phyloP scores from a whole-genome alignment of 202 grass and related monocot species.

The Brachypodium distachyon region DNA sequence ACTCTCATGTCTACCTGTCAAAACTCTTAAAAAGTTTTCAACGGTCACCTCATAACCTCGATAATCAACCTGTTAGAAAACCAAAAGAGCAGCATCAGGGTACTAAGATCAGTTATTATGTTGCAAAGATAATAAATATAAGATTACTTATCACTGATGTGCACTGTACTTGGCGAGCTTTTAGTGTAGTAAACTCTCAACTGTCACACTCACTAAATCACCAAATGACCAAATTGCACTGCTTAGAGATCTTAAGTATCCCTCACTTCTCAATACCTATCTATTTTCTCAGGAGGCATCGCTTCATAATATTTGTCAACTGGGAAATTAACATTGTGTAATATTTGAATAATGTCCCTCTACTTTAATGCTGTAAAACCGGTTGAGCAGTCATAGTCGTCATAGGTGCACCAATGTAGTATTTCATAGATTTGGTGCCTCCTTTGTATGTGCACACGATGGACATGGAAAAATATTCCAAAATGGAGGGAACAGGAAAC shows the following conservation, averaged over 20 bases:
- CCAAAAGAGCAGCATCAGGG: background rate
- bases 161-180: background rate
- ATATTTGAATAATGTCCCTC: background rate
- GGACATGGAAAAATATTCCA: background rate
- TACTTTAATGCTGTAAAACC: background rate
- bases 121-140: background rate
- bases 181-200: background rate
- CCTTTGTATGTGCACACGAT: background rate
- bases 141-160: background rate
- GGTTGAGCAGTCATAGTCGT: background rate
- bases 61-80: conserved; percentile 72
- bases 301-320: background rate
- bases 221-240: background rate
- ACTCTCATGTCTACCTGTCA: conserved; percentile 79
- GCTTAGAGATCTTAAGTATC: background rate
- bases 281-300: background rate
- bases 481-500: background rate
- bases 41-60: conserved; percentile 96
- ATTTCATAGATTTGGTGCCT: background rate
- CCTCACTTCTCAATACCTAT: background rate
- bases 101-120: background rate
- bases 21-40: conserved; percentile 85
- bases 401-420: too few species aligned
- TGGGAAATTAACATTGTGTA: background rate
- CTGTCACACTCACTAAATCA: background rate